phyloP scores from a whole-genome alignment of 129 eudicot genomes.

The Oenanthe sinensis region DNA sequence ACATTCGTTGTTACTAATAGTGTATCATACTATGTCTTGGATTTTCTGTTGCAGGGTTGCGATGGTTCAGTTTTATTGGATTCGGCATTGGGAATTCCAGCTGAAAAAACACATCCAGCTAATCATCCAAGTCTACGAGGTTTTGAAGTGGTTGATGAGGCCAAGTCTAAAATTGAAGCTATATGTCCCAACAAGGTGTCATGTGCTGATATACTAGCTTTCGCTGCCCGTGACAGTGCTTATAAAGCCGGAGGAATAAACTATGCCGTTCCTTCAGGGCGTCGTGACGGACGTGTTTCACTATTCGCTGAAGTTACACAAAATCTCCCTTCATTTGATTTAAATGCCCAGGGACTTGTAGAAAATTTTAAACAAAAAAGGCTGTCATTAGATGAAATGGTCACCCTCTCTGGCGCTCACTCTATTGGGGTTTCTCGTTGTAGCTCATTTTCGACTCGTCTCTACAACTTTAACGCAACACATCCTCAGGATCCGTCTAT shows the following conservation, averaged over 20 bases:
- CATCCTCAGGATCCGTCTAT: constrained; percentile 19
- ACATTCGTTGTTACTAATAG: too few species aligned
- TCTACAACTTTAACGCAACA: background rate
- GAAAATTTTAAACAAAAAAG: constrained; percentile 14
- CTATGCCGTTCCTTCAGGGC: constrained; percentile 20
- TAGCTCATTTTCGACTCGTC: constrained; percentile 16
- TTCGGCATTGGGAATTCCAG: background rate
- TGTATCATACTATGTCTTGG: background rate
- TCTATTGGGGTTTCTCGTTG: constrained; percentile 20
- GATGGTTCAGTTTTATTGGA: constrained; percentile 30
- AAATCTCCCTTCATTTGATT: constrained; percentile 15
- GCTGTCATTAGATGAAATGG: constrained; percentile 19
- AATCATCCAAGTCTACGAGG: constrained; percentile 27
- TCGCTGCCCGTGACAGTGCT: constrained; percentile 34
- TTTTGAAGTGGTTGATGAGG: constrained; percentile 35
- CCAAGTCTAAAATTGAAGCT: constrained; percentile 31
- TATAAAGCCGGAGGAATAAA: constrained; percentile 5
- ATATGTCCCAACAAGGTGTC: constrained; percentile 31
- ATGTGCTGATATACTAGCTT: constrained; percentile 27
- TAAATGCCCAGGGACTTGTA: constrained; percentile 11
- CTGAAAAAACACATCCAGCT: constrained; percentile 20
- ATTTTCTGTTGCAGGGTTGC: constrained; percentile 22
- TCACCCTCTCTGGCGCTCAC: constrained; percentile 25
- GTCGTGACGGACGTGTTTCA: constrained; percentile 21
- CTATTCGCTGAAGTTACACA: background rate